phyloP scores from a whole-genome alignment of 495 filamentous ascomycete genomes.

The Talaromyces wortmannii region DNA sequence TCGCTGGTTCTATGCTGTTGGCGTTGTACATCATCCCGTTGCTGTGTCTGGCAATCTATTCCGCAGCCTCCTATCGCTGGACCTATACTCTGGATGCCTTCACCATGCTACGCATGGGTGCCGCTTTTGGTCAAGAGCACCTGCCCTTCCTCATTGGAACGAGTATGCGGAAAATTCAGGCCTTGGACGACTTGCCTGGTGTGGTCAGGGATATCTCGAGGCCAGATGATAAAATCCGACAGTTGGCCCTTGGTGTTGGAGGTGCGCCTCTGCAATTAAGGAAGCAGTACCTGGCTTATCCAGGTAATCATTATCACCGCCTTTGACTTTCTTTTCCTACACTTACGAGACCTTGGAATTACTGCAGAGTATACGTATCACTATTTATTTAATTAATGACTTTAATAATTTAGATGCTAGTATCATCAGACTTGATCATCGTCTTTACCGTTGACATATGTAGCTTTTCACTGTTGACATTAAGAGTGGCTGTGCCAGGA shows the following conservation, averaged over 20 bases:
- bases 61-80: slow-evolving; percentile 10
- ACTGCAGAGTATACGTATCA: no score
- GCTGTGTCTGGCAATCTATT: slow-evolving; percentile 15
- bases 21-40: slow-evolving; percentile 9
- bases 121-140: slow-evolving; percentile 8
- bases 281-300: slow-evolving; percentile 3
- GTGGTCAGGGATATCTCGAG: slow-evolving; percentile 12
- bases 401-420: no score
- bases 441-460: no score
- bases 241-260: slow-evolving; percentile 1
- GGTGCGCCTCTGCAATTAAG: not conserved
- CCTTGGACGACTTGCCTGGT: slow-evolving; percentile 11
- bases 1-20: not conserved
- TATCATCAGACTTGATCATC: no score
- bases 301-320: slow-evolving; percentile 9
- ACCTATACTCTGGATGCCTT: slow-evolving; percentile 18
- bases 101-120: slow-evolving; percentile 21
- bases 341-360: no score
- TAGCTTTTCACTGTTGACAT: no score
- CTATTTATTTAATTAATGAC: no score
- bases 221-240: slow-evolving; percentile 3
- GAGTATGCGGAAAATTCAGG: slow-evolving; percentile 2
- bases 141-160: slow-evolving; percentile 11
- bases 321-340: no score
- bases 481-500: no score